These are phyloP conservation scores for Crithidia thermophila DNA, from an alignment of 208 protist genomes.

Conservation along the genomic window DNA sequence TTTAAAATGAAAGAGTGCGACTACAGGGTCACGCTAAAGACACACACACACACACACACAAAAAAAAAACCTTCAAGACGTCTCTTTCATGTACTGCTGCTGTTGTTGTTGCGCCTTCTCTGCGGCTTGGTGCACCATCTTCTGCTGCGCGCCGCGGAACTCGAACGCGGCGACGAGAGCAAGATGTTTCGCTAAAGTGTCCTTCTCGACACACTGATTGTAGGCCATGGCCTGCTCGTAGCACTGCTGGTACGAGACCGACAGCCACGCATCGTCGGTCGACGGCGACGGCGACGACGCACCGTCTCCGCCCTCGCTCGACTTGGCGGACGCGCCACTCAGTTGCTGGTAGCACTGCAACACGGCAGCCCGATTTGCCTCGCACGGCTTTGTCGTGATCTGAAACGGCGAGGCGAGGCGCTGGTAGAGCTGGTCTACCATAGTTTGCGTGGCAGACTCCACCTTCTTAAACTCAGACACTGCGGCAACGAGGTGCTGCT, in stretches of 20 bases:
- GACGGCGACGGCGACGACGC: not conserved
- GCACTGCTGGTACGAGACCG: slow-evolving; percentile 54
- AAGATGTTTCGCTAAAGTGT: slow-evolving; percentile 53
- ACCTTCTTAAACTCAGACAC: slow-evolving; percentile 69
- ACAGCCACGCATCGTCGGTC: slow-evolving; percentile 10
- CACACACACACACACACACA: not conserved
- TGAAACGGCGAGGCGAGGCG: slow-evolving; percentile 76
- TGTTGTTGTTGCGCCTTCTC: slow-evolving; percentile 9
- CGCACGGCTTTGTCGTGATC: slow-evolving; percentile 67
- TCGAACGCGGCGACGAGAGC: slow-evolving; percentile 51
- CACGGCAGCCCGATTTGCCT: slow-evolving; percentile 43
- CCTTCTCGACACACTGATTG: slow-evolving; percentile 59
- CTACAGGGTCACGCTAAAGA: too few species aligned
- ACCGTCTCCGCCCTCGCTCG: not conserved
- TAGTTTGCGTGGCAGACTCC: slow-evolving; percentile 53
- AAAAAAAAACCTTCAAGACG: not conserved
- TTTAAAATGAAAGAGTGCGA: too few species aligned
- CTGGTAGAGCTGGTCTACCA: slow-evolving; percentile 61
- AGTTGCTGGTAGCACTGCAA: slow-evolving; percentile 68
- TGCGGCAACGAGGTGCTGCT: slow-evolving; percentile 72
- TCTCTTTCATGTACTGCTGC: not conserved
- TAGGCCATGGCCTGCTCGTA: slow-evolving; percentile 52
- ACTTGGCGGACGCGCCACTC: slow-evolving; percentile 12
- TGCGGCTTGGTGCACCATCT: slow-evolving; percentile 25
- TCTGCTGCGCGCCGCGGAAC: slow-evolving; percentile 29